These are phyloP conservation scores for Acacia melanoxylon DNA, from an alignment of 306 rosid species.

Conservation along the genomic window DNA sequence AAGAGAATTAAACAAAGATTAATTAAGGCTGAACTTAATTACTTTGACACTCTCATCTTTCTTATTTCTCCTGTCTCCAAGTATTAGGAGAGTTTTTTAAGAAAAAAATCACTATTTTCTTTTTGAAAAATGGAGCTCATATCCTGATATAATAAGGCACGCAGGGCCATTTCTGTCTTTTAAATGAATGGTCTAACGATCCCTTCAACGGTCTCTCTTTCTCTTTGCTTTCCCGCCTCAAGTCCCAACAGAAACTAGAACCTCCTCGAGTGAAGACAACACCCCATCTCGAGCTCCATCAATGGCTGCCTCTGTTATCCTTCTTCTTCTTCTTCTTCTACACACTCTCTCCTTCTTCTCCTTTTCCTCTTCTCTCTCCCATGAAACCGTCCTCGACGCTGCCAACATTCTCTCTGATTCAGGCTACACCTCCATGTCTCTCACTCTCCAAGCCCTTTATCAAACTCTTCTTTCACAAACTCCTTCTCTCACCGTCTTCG, in stretches of 20 bases:
- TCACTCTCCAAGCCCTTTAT: slow-evolving; percentile 60
- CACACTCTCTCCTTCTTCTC: slow-evolving; percentile 25
- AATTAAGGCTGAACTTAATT: no score
- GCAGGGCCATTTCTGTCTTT: neutral
- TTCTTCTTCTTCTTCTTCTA: slow-evolving; percentile 19
- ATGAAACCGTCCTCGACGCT: slow-evolving; percentile 55
- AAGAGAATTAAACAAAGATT: no score
- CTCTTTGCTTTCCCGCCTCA: slow-evolving; percentile 23
- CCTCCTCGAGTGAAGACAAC: neutral
- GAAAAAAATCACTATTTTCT: no score
- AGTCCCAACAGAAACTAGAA: neutral
- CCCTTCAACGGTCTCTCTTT: slow-evolving; percentile 16
- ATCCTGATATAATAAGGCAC: no score
- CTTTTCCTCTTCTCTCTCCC: slow-evolving; percentile 45
- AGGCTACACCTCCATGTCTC: slow-evolving; percentile 69
- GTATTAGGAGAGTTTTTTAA: no score
- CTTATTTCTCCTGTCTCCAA: no score
- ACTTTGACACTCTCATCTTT: no score
- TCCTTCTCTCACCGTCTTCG: slow-evolving; percentile 69
- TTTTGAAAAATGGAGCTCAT: no score
- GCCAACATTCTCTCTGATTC: slow-evolving; percentile 68
- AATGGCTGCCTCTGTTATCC: slow-evolving; percentile 52
- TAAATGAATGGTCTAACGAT: neutral
- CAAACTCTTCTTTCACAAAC: slow-evolving; percentile 45
- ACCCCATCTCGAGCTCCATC: slow-evolving; percentile 29